Evolutionary conservation across 306 rosid genomes (phyloP).

Genomic region (Quercus variabilis): DNA sequence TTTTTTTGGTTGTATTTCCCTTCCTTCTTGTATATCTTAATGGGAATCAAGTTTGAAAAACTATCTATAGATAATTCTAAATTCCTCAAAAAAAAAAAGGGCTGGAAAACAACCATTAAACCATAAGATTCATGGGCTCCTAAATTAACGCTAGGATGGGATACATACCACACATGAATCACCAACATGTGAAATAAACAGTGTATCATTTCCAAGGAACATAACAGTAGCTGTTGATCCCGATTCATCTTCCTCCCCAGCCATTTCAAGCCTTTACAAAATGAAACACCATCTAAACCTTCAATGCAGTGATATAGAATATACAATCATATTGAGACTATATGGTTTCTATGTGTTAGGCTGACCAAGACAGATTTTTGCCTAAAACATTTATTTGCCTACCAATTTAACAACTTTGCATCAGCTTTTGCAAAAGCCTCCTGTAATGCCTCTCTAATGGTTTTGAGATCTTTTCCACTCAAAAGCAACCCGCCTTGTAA

Average conservation of each 20-base stretch:
- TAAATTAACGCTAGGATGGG: constrained; percentile 1
- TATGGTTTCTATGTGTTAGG: background rate
- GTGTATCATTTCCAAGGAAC: constrained; percentile 52
- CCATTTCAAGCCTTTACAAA: constrained; percentile 82
- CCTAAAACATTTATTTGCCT: constrained; percentile 21
- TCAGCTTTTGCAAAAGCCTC: constrained; percentile 74
- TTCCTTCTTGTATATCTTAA: background rate
- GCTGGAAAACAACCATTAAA: background rate
- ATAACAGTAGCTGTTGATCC: constrained; percentile 87
- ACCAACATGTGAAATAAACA: constrained; percentile 83
- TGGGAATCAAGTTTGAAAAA: background rate
- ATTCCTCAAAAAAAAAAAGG: background rate
- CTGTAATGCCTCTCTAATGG: constrained; percentile 58
- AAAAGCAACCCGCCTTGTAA: constrained; percentile 73
- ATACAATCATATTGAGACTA: constrained; percentile 31
- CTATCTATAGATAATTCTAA: background rate
- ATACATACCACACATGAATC: constrained; percentile 83
- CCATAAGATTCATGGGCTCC: background rate
- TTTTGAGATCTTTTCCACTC: constrained; percentile 52
- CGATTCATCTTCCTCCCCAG: constrained; percentile 68
- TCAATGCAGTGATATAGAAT: constrained; percentile 36
- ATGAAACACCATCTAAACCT: constrained; percentile 59
- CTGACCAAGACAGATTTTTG: background rate
- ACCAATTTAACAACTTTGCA: constrained; percentile 61
- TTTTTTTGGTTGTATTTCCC: background rate